Percentiles rank a stretch among this genome's conserved stretches.
Conservation (phyloP, 2,329 filamentous ascomycete genomes). For the Diaporthe helianthi region DNA sequence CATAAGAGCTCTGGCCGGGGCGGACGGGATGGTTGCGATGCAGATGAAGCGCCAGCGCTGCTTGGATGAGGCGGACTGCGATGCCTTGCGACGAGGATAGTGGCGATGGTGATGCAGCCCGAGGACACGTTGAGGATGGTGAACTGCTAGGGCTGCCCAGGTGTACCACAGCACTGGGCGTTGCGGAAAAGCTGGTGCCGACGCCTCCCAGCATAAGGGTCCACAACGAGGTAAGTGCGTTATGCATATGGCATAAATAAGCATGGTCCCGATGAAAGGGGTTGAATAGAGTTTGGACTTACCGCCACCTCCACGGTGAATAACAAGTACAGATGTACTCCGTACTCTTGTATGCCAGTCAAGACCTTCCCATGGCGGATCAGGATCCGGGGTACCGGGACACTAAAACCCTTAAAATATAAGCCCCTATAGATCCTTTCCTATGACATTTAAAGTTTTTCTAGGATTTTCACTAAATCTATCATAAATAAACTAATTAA, state of each 20-base stretch:
- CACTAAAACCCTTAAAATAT: too few species aligned
- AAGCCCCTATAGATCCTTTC: too few species aligned
- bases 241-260: too few species aligned
- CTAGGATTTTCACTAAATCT: too few species aligned
- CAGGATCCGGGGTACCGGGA: too few species aligned
- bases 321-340: slow-evolving; percentile 60
- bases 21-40: slow-evolving; percentile 26
- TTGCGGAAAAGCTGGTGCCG: slow-evolving; percentile 59
- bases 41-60: slow-evolving; percentile 34
- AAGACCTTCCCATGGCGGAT: too few species aligned
- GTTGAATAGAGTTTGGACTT: slow-evolving; percentile 36
- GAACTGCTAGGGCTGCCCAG: slow-evolving; percentile 49
- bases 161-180: slow-evolving; percentile 58
- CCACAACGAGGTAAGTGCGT: slow-evolving; percentile 58
- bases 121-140: slow-evolving; percentile 64
- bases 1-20: slow-evolving; percentile 58
- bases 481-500: too few species aligned
- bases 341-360: slow-evolving; percentile 57
- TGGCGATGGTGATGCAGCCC: slow-evolving; percentile 59
- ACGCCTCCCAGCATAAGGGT: slow-evolving; percentile 62
- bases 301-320: slow-evolving; percentile 56
- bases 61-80: not conserved
- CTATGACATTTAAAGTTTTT: too few species aligned
- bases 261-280: slow-evolving; percentile 35
- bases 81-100: slow-evolving; percentile 54